A percentile compares a stretch with the other conserved stretches of the same genome.
Conservation (phyloP, 441 rosid genomes). For the Breynia disticha region DNA sequence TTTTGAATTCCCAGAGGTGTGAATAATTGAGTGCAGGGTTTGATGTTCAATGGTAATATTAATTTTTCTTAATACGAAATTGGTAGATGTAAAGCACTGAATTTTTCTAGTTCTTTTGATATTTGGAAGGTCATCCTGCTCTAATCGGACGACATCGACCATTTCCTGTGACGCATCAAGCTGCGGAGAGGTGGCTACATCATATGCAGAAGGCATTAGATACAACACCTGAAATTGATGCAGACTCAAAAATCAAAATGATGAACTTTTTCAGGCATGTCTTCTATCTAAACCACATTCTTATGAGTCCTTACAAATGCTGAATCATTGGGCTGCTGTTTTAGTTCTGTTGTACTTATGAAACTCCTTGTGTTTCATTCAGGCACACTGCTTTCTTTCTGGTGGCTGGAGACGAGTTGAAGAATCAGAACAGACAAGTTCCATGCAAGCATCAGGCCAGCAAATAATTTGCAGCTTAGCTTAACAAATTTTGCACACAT, state of each 20-base stretch:
- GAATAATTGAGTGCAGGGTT: neutral
- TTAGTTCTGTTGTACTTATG: neutral
- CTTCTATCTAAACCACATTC: neutral
- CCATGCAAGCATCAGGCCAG: constrained; percentile 43
- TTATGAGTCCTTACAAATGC: neutral
- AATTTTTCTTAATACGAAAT: too few species aligned
- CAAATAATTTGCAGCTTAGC: constrained; percentile 32
- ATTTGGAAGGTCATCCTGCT: constrained; percentile 71
- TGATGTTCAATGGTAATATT: constrained; percentile 1
- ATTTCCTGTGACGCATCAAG: constrained; percentile 74
- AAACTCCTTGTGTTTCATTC: constrained; percentile 4
- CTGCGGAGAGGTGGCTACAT: constrained; percentile 88
- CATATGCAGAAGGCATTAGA: constrained; percentile 83
- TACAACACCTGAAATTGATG: constrained; percentile 52
- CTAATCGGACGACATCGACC: constrained; percentile 82
- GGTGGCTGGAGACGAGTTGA: constrained; percentile 85
- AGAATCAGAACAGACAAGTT: constrained; percentile 40
- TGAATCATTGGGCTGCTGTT: neutral
- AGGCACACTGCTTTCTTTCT: constrained; percentile 97
- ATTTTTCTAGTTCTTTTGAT: constrained; percentile 1
- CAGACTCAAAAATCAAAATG: constrained; percentile 66
- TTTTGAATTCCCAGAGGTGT: neutral
- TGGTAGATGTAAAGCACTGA: too few species aligned
- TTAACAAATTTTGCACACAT: constrained; percentile 5
- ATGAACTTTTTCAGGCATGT: constrained; percentile 76